Conservation (phyloP, 2,329 filamentous ascomycete species). For the Magnaporthiopsis rhizophila region DNA sequence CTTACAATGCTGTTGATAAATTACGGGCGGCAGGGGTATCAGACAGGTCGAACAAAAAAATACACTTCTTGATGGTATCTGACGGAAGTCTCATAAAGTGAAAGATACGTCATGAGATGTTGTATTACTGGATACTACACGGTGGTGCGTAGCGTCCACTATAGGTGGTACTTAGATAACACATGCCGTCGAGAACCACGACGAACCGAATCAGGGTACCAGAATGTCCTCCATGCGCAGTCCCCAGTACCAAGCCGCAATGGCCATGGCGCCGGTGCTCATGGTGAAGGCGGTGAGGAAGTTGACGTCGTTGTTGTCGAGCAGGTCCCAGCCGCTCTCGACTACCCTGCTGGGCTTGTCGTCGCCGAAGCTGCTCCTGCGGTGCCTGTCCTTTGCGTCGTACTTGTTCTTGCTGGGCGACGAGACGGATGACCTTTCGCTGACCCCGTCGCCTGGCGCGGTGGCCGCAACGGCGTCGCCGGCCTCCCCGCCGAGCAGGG, state of each 20-base stretch:
- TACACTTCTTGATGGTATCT: too few relatives aligned
- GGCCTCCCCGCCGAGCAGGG: conserved; percentile 34
- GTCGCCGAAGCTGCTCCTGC: conserved; percentile 44
- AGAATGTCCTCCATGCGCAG: conserved; percentile 40
- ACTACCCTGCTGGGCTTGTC: conserved; percentile 53
- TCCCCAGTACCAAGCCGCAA: conserved; percentile 53
- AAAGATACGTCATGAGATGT: neutral
- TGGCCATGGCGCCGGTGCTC: conserved; percentile 68
- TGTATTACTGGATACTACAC: neutral
- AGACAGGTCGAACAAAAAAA: neutral
- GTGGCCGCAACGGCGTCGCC: conserved; percentile 18
- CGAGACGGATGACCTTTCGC: conserved; percentile 24
- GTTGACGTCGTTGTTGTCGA: conserved; percentile 97
- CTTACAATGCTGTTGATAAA: neutral
- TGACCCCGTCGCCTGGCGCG: conserved; percentile 21
- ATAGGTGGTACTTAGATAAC: too few relatives aligned
- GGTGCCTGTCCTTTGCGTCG: conserved; percentile 40
- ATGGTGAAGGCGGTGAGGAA: conserved; percentile 80
- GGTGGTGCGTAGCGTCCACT: too few relatives aligned
- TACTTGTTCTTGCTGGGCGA: conserved; percentile 33
- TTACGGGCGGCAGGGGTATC: neutral
- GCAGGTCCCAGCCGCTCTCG: conserved; percentile 61
- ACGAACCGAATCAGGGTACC: conserved; percentile 19
- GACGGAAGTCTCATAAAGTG: too few relatives aligned
- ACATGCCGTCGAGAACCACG: neutral